Evolutionary conservation across 345 rosid genomes (phyloP), one percentile per base, ranked within the genome.

Genomic region (Aquilaria yunnanensis): DNA sequence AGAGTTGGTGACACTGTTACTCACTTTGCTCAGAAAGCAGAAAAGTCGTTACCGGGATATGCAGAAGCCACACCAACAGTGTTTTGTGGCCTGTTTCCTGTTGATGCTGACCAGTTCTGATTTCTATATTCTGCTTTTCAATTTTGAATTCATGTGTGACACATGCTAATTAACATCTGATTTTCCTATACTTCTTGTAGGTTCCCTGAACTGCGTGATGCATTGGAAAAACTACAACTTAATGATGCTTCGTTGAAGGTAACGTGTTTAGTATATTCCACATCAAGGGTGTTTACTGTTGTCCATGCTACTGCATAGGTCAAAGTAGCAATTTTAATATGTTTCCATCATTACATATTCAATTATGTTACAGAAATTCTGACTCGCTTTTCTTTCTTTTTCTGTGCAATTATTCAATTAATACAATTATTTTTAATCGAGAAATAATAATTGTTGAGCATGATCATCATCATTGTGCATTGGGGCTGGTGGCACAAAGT

Each of bases 51-150:
- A 61, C 92, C 99, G 59, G 99, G 99, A 75, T 93, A 93, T 47
- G 89, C 81, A 75, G 96, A 93, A 85, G 99, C 92, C 70, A 93
- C 99, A 29, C 97, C 99, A 50, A 93, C 88, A 96, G 99, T 93
- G 78, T 93, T 93, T 68, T 90, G 99, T 66, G 99, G 99, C 78
- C 81, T 93, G 57, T 93, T 93, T 70, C 99, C 99, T 57, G 92
- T 93, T 74, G 99, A 93, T 70, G 97, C 99, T 45, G 97, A 93
- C 85, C 99, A 88, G 99, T 93, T 86, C 63, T 74, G 63, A 62
- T 34, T 16, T 16, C 23, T 16, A 16, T 16, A 61, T 49, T 65
- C 2, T 33, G 66, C 72, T 57, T 53, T 34, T 71, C 56, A 11
- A 41, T 58, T 60, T 68, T 30, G n/a, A 30, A 47, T 23, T 64